These are phyloP conservation scores for Glycine latifolia DNA, from an alignment of 306 rosid species.

Conservation along the genomic window DNA sequence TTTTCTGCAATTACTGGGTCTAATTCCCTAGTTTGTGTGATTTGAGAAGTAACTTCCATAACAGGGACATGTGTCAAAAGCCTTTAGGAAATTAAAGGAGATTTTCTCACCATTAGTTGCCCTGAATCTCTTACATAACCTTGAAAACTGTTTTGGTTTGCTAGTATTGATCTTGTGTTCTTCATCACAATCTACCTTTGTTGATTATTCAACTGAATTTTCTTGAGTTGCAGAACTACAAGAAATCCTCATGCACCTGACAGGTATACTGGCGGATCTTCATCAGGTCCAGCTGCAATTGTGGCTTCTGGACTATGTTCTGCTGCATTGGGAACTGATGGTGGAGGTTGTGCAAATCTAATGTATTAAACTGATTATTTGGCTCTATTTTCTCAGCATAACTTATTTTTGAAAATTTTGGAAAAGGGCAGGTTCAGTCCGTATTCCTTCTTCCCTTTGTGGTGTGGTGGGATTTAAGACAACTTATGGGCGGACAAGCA, in stretches of 20 bases:
- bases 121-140: background rate
- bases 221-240: conserved; percentile 71
- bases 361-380: conserved; percentile 37
- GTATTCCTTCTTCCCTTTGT: conserved; percentile 97
- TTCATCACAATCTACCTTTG: background rate
- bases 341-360: conserved; percentile 82
- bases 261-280: conserved; percentile 97
- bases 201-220: conserved; percentile 35
- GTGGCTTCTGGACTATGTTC: conserved; percentile 96
- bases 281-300: conserved; percentile 97
- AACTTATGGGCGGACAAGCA: conserved; percentile 81
- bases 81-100: conserved; percentile 27
- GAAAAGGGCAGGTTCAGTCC: conserved; percentile 83
- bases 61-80: conserved; percentile 21
- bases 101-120: conserved; percentile 5
- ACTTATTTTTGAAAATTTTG: conserved; percentile 40
- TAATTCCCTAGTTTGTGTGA: conserved; percentile 11
- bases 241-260: conserved; percentile 97
- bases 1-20: conserved; percentile 22
- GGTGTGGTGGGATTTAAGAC: conserved; percentile 95
- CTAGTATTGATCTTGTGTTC: conserved; percentile 36
- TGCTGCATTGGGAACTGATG: conserved; percentile 97
- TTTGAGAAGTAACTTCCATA: conserved; percentile 18
- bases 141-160: conserved; percentile 20
- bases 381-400: conserved; percentile 26